Conservation (phyloP, 2,329 filamentous ascomycete species). For the Aureobasidium sp. region DNA sequence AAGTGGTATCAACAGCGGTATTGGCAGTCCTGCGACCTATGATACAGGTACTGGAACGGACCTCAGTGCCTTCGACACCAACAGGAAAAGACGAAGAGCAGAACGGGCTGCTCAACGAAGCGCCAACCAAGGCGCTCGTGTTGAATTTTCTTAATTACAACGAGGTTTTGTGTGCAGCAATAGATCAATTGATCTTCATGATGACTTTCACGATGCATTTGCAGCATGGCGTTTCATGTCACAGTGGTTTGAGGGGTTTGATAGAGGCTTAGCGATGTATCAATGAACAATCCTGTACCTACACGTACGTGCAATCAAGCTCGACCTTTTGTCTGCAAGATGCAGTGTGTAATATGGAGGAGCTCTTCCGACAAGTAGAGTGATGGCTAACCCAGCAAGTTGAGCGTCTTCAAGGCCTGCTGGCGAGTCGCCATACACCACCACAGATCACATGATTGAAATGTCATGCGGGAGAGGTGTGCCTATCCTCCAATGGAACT, state of each 20-base stretch:
- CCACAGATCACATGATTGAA: conserved; percentile 5
- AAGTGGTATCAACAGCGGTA: conserved; percentile 20
- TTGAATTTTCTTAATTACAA: conserved; percentile 7
- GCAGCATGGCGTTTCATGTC: conserved; percentile 5
- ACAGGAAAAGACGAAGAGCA: conserved; percentile 43
- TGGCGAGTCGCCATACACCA: conserved; percentile 6
- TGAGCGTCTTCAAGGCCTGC: neutral
- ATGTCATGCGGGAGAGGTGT: neutral
- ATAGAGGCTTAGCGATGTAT: neutral
- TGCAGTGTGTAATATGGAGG: neutral
- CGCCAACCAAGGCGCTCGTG: conserved; percentile 11
- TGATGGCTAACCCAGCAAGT: neutral
- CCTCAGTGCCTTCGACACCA: conserved; percentile 42
- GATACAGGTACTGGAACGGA: conserved; percentile 29
- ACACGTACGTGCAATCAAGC: neutral
- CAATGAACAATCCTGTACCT: neutral
- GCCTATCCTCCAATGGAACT: neutral
- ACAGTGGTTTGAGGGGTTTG: neutral
- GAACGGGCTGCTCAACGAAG: conserved; percentile 33
- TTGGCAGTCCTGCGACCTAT: conserved; percentile 29
- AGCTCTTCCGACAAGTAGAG: neutral
- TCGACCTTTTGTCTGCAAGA: neutral
- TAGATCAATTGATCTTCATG: neutral
- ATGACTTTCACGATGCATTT: neutral
- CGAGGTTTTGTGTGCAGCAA: neutral